Evolutionary conservation across 2,329 filamentous ascomycete species (phyloP).

Genomic region (Fusarium abutilonis): DNA sequence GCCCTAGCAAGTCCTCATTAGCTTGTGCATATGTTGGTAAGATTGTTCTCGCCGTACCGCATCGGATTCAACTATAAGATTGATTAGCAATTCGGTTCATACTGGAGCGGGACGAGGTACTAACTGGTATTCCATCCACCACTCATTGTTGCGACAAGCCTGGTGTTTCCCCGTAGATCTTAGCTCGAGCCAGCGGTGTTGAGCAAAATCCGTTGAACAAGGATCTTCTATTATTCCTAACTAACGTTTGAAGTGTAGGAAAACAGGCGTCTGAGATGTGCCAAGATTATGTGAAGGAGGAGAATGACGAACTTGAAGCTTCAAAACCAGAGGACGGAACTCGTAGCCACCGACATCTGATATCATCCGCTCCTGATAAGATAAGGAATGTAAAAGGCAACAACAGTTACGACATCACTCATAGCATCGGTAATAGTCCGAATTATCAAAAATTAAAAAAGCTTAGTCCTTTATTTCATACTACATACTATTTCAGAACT

Average conservation of each 20-base stretch:
- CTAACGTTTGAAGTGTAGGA: too few species aligned
- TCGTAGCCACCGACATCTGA: constrained; percentile 37
- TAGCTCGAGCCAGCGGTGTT: background rate
- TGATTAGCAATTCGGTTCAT: constrained; percentile 11
- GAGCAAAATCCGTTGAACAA: background rate
- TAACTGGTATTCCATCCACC: constrained; percentile 93
- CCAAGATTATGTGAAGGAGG: background rate
- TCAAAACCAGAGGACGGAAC: constrained; percentile 22
- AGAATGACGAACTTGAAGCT: constrained; percentile 25
- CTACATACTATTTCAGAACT: too few species aligned
- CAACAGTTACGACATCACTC: constrained; percentile 36
- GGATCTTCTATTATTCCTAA: too few species aligned
- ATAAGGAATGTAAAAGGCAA: constrained; percentile 40
- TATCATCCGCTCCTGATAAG: constrained; percentile 44
- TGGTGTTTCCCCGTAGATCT: background rate
- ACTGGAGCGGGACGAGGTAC: constrained; percentile 40
- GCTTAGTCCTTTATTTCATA: background rate
- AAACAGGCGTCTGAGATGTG: background rate
- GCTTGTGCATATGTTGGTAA: background rate
- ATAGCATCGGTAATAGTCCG: background rate
- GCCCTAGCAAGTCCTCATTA: constrained; percentile 63
- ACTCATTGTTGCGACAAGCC: constrained; percentile 62
- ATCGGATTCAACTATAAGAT: constrained; percentile 80
- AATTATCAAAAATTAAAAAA: background rate
- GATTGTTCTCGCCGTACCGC: constrained; percentile 75